Conservation (phyloP, 2,329 filamentous ascomycete genomes). For the Trichoderma gracile region DNA sequence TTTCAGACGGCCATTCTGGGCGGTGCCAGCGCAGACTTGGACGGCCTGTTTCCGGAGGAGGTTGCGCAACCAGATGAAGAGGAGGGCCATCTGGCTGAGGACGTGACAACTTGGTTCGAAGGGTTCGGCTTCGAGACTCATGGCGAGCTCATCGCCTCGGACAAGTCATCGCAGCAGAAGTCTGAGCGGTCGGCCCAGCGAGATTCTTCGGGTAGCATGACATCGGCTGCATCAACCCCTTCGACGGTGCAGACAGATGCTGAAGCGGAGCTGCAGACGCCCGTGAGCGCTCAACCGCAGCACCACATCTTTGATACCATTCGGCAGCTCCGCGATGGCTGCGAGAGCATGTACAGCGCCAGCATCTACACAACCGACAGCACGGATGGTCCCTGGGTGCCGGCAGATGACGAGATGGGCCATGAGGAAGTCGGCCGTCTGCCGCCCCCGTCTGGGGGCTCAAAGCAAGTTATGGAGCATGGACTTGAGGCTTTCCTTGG, state of each 20-base stretch:
- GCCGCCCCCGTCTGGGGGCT: not conserved
- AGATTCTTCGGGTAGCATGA: slow-evolving; percentile 26
- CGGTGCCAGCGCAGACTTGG: slow-evolving; percentile 53
- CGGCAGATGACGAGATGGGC: not conserved
- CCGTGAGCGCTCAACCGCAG: slow-evolving; percentile 32
- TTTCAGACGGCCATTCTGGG: slow-evolving; percentile 66
- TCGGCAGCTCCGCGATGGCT: slow-evolving; percentile 36
- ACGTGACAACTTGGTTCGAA: slow-evolving; percentile 54
- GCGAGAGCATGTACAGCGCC: slow-evolving; percentile 24
- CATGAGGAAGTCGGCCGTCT: slow-evolving; percentile 35
- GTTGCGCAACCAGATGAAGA: slow-evolving; percentile 40
- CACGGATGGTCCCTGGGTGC: not conserved
- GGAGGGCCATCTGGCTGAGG: slow-evolving; percentile 43
- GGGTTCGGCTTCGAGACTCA: slow-evolving; percentile 49
- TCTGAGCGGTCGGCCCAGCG: slow-evolving; percentile 32
- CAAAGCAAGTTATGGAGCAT: slow-evolving; percentile 40
- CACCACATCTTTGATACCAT: slow-evolving; percentile 34
- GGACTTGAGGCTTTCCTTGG: slow-evolving; percentile 18
- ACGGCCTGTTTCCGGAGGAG: slow-evolving; percentile 31
- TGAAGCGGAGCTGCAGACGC: slow-evolving; percentile 43
- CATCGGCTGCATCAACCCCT: slow-evolving; percentile 31
- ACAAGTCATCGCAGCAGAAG: slow-evolving; percentile 26
- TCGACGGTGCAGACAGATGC: slow-evolving; percentile 36
- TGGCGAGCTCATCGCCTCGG: slow-evolving; percentile 43
- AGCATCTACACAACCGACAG: slow-evolving; percentile 18